phyloP scores from a whole-genome alignment of 148 eudicot species.

The Suaeda aralocaspica region DNA sequence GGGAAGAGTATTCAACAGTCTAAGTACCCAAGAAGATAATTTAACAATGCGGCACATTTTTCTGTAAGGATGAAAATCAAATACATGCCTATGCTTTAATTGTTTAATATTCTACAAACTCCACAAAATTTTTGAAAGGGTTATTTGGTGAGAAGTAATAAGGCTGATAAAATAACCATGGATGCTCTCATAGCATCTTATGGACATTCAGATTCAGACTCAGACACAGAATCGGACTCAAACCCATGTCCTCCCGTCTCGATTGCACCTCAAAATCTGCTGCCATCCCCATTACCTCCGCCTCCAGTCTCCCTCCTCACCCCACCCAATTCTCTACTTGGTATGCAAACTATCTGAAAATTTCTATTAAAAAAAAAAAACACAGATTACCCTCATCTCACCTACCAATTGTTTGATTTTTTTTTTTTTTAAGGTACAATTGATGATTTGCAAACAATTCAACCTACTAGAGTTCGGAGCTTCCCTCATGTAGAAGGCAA shows the following conservation, averaged over 20 bases:
- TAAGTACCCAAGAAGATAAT: too few species aligned
- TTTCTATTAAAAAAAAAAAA: neutral
- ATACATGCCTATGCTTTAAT: too few species aligned
- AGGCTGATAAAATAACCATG: conserved; percentile 44
- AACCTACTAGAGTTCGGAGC: conserved; percentile 59
- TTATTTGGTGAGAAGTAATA: too few species aligned
- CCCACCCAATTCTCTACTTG: conserved; percentile 45
- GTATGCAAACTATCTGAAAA: conserved; percentile 25
- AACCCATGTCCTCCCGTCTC: conserved; percentile 27
- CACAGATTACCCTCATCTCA: neutral
- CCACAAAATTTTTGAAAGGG: too few species aligned
- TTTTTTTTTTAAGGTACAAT: conserved; percentile 34
- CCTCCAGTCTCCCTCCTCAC: conserved; percentile 74
- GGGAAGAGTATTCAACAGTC: too few species aligned
- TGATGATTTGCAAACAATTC: conserved; percentile 35
- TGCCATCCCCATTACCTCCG: conserved; percentile 52
- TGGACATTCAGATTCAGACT: conserved; percentile 39
- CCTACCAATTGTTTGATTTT: conserved; percentile 27
- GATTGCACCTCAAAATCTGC: conserved; percentile 8
- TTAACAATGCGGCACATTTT: too few species aligned
- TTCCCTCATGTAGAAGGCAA: conserved; percentile 94
- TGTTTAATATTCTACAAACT: too few species aligned
- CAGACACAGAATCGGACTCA: conserved; percentile 40
- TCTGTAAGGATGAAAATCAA: too few species aligned
- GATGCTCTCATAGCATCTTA: conserved; percentile 78